Base-by-base conservation (phyloP, 2,329 filamentous ascomycete genomes). In the Periconia sp. region DNA sequence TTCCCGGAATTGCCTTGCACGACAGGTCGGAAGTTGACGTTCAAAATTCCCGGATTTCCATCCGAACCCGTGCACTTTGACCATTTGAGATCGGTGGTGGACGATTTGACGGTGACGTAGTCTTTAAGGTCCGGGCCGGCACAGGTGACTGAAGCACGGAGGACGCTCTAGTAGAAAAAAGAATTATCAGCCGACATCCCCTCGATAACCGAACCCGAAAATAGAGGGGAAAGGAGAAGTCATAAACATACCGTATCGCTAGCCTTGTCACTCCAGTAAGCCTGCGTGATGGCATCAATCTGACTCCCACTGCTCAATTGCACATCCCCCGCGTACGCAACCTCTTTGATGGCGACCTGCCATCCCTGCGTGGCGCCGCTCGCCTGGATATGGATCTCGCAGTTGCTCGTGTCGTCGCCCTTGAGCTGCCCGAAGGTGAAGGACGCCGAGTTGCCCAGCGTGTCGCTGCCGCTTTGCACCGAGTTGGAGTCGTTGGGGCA, bases 201-300 rank as follows among this genome's bases (percentile, higher is more conserved):
- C 15, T 33, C n/a, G 17, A 42, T 37, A 11, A 31, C 43, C 30
- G 7, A 27, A 19, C 18, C 2, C 23, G 42, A 20, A 27, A 45
- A 19, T 7, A 31, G n/a, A n/a, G 14, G 40, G 53, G 31, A 9
- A 53, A 15, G 17, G 45, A 42, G 49, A 31, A n/a, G n/a, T n/a
- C 40, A 2, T 10, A 18, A 13, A 61, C 65, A 52, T 47, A 71
- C 68, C 11, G 68, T 71, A 33, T 65, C 58, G 6, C 53, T 57
- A 35, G 68, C 68, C 35, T 66, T 59, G 27, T 71, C 64, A 47
- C 68, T 71, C 63, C 63, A 71, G 37, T 60, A 71, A 6, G 65
- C 57, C 20, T 62, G 57, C 14, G 66, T 69, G 37, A 59, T 60
- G 1, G 59, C 61, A 49, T 69, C 63, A 18, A 71, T 40, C 23